A percentile compares a stretch with the other conserved stretches of the same genome.
Evolutionary conservation across 306 rosid genomes (phyloP).

Genomic region (Prunus mira): DNA sequence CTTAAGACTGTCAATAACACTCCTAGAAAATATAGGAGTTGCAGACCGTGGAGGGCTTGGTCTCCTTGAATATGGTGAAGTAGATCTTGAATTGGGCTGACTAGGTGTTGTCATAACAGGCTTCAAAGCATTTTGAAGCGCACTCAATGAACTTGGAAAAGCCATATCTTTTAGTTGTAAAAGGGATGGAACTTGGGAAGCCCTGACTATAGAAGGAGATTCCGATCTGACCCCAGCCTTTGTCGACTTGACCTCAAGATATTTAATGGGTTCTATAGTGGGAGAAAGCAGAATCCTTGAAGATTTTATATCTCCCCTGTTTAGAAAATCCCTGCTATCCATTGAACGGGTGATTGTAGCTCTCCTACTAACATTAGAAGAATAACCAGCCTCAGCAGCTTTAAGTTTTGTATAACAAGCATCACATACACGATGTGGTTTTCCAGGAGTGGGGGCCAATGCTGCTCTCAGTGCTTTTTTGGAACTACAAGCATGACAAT

Average conservation of each 20-base stretch:
- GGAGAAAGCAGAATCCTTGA: slow-evolving; percentile 67
- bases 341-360: slow-evolving; percentile 40
- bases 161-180: slow-evolving; percentile 65
- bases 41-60: slow-evolving; percentile 79
- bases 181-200: slow-evolving; percentile 58
- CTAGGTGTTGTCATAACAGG: slow-evolving; percentile 35
- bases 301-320: slow-evolving; percentile 49
- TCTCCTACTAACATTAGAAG: slow-evolving; percentile 38
- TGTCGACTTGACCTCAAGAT: slow-evolving; percentile 49
- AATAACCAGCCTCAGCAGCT: slow-evolving; percentile 42
- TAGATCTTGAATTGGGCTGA: slow-evolving; percentile 40
- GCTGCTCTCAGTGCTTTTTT: slow-evolving; percentile 80
- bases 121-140: slow-evolving; percentile 51
- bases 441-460: slow-evolving; percentile 93
- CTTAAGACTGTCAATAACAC: slow-evolving; percentile 75
- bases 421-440: slow-evolving; percentile 96
- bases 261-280: slow-evolving; percentile 53
- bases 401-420: slow-evolving; percentile 76
- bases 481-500: slow-evolving; percentile 94
- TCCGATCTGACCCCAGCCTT: slow-evolving; percentile 41
- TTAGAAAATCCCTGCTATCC: slow-evolving; percentile 48
- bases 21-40: slow-evolving; percentile 73
- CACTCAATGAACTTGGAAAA: slow-evolving; percentile 68
- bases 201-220: slow-evolving; percentile 49
- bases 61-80: slow-evolving; percentile 63